Percentiles rank a stretch among this genome's conserved stretches.
These are phyloP conservation scores for Croton setiger DNA, from an alignment of 441 rosid species.

Conservation along the genomic window DNA sequence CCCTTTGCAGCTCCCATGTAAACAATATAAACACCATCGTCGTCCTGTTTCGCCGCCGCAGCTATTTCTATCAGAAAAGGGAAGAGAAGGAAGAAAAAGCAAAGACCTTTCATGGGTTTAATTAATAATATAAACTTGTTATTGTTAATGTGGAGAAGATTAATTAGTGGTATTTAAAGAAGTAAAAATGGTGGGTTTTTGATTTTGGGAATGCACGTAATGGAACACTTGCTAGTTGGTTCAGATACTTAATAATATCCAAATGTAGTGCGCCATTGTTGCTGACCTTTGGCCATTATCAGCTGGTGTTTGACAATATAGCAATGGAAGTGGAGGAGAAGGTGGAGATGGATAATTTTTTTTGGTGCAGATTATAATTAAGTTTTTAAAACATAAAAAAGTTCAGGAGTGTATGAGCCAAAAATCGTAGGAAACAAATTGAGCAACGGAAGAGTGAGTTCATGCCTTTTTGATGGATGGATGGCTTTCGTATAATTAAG, in stretches of 20 bases:
- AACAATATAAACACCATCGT: constrained; percentile 54
- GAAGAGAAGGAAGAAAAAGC: background rate
- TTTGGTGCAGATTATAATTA: background rate
- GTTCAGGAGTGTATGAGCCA: background rate
- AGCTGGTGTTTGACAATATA: background rate
- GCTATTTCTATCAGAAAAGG: background rate
- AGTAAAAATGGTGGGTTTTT: constrained; percentile 6
- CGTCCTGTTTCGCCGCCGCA: constrained; percentile 2
- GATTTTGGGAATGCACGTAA: background rate
- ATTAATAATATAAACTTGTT: too few species aligned
- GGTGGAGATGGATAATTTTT: constrained; percentile 7
- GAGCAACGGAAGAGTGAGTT: constrained; percentile 1
- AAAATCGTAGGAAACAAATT: constrained; percentile 6
- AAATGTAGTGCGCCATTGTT: constrained; percentile 27
- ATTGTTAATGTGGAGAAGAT: background rate
- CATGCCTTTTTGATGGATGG: constrained; percentile 23
- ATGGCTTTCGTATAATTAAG: background rate
- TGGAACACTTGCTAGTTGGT: background rate
- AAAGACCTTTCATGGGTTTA: constrained; percentile 12
- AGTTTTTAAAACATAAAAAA: background rate
- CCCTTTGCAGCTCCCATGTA: constrained; percentile 68
- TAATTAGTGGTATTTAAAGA: constrained; percentile 1
- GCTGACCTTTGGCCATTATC: constrained; percentile 22
- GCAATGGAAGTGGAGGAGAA: constrained; percentile 9
- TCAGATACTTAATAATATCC: constrained; percentile 20